These are phyloP conservation scores for Stygiomarasmius scandens DNA, from an alignment of 1,284 basidiomycete genomes.

Conservation along the genomic window DNA sequence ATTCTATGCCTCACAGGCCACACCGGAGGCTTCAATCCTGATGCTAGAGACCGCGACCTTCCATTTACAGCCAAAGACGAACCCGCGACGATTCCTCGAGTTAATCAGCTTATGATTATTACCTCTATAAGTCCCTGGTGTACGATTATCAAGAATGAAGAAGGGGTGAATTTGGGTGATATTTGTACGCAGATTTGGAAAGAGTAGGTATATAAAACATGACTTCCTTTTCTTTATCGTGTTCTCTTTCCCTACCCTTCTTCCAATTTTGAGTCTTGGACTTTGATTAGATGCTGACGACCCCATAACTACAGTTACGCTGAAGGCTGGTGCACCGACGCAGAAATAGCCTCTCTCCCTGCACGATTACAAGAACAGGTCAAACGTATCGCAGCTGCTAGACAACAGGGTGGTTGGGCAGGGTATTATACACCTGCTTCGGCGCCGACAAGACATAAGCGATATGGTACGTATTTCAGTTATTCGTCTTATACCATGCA, in stretches of 20 bases:
- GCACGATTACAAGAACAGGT: constrained; percentile 70
- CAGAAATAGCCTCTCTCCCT: constrained; percentile 62
- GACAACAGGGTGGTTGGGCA: constrained; percentile 32
- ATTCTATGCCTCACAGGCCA: constrained; percentile 41
- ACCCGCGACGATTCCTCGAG: constrained; percentile 77
- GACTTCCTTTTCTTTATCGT: not conserved
- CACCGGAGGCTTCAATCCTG: constrained; percentile 61
- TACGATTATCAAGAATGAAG: constrained; percentile 70
- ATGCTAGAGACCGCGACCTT: constrained; percentile 60
- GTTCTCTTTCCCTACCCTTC: not conserved
- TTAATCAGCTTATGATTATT: constrained; percentile 73
- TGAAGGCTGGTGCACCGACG: constrained; percentile 65
- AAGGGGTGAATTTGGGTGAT: constrained; percentile 73
- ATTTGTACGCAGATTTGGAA: constrained; percentile 67
- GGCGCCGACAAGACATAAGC: constrained; percentile 50
- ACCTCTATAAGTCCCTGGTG: constrained; percentile 79
- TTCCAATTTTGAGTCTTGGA: constrained; percentile 9
- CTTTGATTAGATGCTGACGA: no score
- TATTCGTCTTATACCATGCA: not conserved
- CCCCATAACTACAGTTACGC: constrained; percentile 74
- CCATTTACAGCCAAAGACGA: constrained; percentile 70
- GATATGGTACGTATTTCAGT: constrained; percentile 52
- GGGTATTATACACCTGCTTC: constrained; percentile 52
- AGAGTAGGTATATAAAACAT: no score
- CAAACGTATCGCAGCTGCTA: constrained; percentile 51